phyloP scores from a whole-genome alignment of 345 rosid genomes.

The Rhizophora apiculata region DNA sequence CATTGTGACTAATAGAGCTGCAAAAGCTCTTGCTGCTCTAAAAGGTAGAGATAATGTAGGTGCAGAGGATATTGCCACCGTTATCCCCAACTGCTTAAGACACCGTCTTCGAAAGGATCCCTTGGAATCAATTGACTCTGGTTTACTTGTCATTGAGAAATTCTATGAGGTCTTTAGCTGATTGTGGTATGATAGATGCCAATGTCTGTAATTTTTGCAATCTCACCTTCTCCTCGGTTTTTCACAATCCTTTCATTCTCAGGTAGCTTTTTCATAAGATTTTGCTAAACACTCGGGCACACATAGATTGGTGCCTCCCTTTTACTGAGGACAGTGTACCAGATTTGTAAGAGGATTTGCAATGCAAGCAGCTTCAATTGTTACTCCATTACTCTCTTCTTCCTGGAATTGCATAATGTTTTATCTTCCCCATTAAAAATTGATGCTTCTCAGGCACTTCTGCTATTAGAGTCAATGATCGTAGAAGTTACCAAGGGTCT shows the following conservation, averaged over 20 bases:
- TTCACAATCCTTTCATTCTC: neutral
- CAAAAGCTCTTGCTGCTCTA: constrained; percentile 85
- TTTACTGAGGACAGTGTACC: neutral
- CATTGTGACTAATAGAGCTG: constrained; percentile 92
- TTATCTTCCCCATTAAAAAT: neutral
- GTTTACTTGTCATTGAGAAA: constrained; percentile 80
- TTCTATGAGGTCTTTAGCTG: constrained; percentile 84
- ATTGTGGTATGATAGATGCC: constrained; percentile 16
- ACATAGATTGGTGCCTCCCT: neutral
- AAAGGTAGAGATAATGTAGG: constrained; percentile 79
- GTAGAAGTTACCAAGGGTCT: too few species aligned
- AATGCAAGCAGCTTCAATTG: neutral
- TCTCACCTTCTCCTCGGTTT: neutral
- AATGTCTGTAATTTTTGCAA: constrained; percentile 7
- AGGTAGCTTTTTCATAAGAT: constrained; percentile 1
- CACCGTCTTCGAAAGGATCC: constrained; percentile 98
- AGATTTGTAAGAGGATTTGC: constrained; percentile 4
- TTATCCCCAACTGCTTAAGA: constrained; percentile 93
- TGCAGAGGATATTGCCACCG: constrained; percentile 92
- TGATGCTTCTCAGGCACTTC: neutral
- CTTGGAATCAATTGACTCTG: constrained; percentile 89
- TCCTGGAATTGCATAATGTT: too few species aligned
- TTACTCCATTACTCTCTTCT: neutral
- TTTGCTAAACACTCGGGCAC: neutral
- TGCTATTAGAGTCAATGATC: neutral